Evolutionary conservation across 371 early-diverging fungal genomes (phyloP), one percentile per base, ranked within the genome.

Genomic region (Mortierella sp.): DNA sequence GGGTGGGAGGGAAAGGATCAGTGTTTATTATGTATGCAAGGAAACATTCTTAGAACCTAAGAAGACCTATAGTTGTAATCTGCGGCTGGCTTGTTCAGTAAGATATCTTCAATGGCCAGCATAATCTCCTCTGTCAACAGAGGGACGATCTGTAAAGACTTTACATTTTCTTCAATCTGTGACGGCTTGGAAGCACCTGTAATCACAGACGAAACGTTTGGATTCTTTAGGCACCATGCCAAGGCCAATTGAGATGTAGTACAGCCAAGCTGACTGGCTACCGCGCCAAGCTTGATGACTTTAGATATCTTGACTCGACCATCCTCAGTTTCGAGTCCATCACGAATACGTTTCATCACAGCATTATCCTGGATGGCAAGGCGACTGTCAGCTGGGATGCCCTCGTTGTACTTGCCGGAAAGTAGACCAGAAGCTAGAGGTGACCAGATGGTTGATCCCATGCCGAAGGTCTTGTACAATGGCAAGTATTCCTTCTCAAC

Each of bases 401-500:
- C 90, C 13, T 88, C 84, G 65, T 92, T 92, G 84, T 96, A 95
- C 82, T 96, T 96, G 57, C 96, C 96, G 28, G 91, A 89, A 47
- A 93, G 82, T 8, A 92, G 84, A 73, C 94, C 94, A 10, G 90
- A 88, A 24, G 94, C 94, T 33, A 96, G 83, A 4, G 96, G 96
- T 5, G 94, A 94, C 95, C 95, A 96, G 45, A 88, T 91, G 40
- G 94, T 93, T 9, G 92, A 87, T 5, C 96, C 96, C 70, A 95
- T 86, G 0, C 90, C 89, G 64, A 86, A 88, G 71, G 88, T 89
- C 61, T 89, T 85, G 88, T 88, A 95, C 69, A 96, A 74, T 24
- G 94, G 92, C 8, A 79, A 67, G 79, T 95, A 95, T 84, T 95
- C 94, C 70, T 89, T 89, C 76, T 95, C 95, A 13, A 93, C 86